Evolutionary conservation across 192 early-diverging fungal genomes (phyloP).

Genomic region (Entrophospora sp.): DNA sequence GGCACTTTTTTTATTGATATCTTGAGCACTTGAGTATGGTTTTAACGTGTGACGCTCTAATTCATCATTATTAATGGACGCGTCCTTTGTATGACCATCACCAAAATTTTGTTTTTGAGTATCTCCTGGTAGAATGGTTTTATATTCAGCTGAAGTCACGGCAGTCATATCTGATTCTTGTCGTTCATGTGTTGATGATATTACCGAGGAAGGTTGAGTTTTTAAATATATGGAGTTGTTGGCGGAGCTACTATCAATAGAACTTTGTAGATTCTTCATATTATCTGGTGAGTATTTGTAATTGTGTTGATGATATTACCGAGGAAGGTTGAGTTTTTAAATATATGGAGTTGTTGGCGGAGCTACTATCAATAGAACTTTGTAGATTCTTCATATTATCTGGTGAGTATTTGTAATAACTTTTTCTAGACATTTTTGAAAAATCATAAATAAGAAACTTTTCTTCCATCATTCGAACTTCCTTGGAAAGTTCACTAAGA

Average conservation of each 20-base stretch:
- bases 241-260: background rate
- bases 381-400: background rate
- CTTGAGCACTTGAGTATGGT: no score
- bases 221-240: background rate
- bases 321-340: background rate
- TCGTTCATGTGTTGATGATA: background rate
- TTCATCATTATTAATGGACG: no score
- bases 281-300: background rate
- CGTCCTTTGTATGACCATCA: no score
- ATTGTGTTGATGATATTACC: background rate
- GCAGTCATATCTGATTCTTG: background rate
- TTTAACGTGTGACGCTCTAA: no score
- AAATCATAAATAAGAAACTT: conserved; percentile 70
- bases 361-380: background rate
- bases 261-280: background rate
- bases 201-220: background rate
- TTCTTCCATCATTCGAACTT: conserved; percentile 72
- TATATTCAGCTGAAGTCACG: background rate
- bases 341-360: background rate
- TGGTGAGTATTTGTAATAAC: background rate
- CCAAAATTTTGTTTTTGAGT: background rate
- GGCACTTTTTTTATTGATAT: no score
- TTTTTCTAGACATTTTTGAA: conserved; percentile 39
- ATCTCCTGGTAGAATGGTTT: background rate
- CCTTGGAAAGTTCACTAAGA: conserved; percentile 37